Base-by-base conservation (phyloP, 768 basidiomycete species). In the Galerina marginata region DNA sequence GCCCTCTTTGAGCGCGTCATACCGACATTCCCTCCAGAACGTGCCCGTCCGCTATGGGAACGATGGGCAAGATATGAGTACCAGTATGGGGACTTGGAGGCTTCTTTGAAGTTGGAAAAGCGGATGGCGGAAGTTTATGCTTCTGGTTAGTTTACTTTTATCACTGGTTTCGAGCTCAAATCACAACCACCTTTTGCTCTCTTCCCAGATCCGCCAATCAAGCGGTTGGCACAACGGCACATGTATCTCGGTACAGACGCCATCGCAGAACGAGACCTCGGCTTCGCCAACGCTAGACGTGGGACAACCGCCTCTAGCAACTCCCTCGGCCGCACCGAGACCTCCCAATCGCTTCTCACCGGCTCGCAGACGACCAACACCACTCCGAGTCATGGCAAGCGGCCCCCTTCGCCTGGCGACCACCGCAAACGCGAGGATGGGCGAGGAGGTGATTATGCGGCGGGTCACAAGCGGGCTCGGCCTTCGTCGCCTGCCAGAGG, bases 51-150 rank as follows among this genome's bases (percentile, higher is more conserved):
- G 0, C 81, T 99, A 14, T 99, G 96, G 96, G 95, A 97, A 69
- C 86, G 93, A 45, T 99, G 96, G 97, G 89, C 95, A 4, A 83
- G 90, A 56, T 96, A 96, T 76, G 94, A 97, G 73, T 98, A 95
- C 75, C 90, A 93, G 68, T 98, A 92, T 69, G 94, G 94, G 16
- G 94, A 96, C 74, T 79, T 96, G 38, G 88, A 92, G 44, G 90
- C 92, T 1, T 86, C 92, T 2, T 87, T 92, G 65, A 93, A 96
- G 74, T 84, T 98, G 48, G 95, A 97, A 73, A 88, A 88, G 61
- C 86, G 97, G 7, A 91, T 98, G 67, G 80, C 89, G 0, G 96
- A 98, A 60, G 86, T 88, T 0, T 98, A 93, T 74, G 89, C 95
- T 0, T 86, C 86, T 50, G 94, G 95, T 94, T 62, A 42, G 86